These are phyloP conservation scores for Gossypium aridum DNA, from an alignment of 441 rosid species.

Conservation along the genomic window DNA sequence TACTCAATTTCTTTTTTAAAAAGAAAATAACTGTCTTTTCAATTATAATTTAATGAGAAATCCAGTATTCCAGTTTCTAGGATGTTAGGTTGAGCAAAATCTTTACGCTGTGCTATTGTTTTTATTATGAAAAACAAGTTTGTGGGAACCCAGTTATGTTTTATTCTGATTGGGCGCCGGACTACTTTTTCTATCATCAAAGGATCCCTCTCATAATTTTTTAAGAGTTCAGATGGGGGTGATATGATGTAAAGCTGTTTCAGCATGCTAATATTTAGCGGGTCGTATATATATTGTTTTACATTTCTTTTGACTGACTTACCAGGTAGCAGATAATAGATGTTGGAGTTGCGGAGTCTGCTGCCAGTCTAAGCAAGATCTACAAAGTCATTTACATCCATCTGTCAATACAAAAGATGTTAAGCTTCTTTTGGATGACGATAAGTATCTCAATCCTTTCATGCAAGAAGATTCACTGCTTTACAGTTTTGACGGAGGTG, in stretches of 20 bases:
- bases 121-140: not conserved
- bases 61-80: not conserved
- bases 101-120: not conserved
- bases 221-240: no score
- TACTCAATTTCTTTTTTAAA: not conserved
- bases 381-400: constrained; percentile 45
- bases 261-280: not conserved
- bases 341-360: constrained; percentile 61
- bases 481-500: constrained; percentile 68
- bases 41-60: not conserved
- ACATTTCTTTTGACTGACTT: constrained; percentile 8
- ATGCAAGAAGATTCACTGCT: constrained; percentile 72
- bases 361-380: constrained; percentile 35
- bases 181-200: not conserved
- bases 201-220: not conserved
- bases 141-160: not conserved
- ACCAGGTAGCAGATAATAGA: constrained; percentile 66
- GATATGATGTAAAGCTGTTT: not conserved
- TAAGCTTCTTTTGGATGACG: constrained; percentile 44
- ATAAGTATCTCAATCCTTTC: constrained; percentile 66
- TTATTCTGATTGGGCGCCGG: not conserved
- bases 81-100: not conserved
- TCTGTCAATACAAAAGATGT: constrained; percentile 24
- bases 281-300: not conserved
- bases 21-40: not conserved